phyloP scores from a whole-genome alignment of 306 rosid genomes.

The Ormosia emarginata region DNA sequence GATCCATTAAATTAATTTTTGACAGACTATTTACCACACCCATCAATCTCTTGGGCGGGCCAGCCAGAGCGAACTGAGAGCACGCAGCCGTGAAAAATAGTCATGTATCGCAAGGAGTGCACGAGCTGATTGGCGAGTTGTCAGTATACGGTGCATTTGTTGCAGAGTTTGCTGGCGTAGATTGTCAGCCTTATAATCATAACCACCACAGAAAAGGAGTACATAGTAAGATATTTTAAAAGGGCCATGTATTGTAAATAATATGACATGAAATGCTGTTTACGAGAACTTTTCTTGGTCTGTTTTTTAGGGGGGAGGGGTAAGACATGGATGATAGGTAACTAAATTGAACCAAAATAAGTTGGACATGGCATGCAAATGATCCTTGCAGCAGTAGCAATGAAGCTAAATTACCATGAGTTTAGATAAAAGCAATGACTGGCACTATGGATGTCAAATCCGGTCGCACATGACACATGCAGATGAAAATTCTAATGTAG shows the following conservation, averaged over 20 bases:
- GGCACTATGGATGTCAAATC: background rate
- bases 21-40: constrained; percentile 17
- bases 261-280: constrained; percentile 10
- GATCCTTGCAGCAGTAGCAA: background rate
- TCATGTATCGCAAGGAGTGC: constrained; percentile 91
- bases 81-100: constrained; percentile 82
- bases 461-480: background rate
- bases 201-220: constrained; percentile 3
- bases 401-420: background rate
- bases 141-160: constrained; percentile 93
- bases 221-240: background rate
- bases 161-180: constrained; percentile 94
- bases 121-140: constrained; percentile 95
- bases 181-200: constrained; percentile 74
- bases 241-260: background rate
- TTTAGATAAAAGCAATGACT: background rate
- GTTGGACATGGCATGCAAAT: background rate
- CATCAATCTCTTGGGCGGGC: constrained; percentile 90
- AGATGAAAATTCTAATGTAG: background rate
- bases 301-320: background rate
- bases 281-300: background rate
- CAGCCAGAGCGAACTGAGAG: constrained; percentile 96
- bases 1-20: constrained; percentile 20
- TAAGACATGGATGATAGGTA: background rate
- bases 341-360: background rate